Evolutionary conservation across 177 flowering plant species (phyloP), one percentile per base, ranked within the genome.

Genomic region (Tripterygium wilfordii): DNA sequence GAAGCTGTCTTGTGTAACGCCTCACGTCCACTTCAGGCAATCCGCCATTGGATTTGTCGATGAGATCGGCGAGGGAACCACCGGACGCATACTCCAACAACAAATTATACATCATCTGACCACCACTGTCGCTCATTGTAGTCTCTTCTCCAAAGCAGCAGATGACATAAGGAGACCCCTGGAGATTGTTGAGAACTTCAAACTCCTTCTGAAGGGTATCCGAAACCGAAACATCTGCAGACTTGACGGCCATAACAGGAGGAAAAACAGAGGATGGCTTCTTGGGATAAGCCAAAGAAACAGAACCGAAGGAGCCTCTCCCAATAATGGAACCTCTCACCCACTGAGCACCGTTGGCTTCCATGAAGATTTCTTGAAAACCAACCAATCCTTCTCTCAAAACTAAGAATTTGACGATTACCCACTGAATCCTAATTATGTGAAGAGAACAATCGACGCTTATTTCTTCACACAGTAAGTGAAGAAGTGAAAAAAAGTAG

Each of bases 1-100:
- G 47, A 23, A 68, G 43, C 1, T 48, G 45, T 29, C 49, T 54
- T 3, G 68, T 46, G 47, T 49, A 58, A 1, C 43, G 7, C 51
- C 28, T 45, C 3, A 40, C 61, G 17, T 53, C 51, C 1, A 30
- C 21, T 48, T 67, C 71, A 3, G 41, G 47, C 64, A 62, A 38
- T 7, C 64, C 3, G 8, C 60, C 24, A 20, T 21, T 40, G 1
- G 48, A 49, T 27, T 56, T 49, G 47, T 42, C 36, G 44, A 66
- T 62, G 7, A 39, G 8, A 43, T 45, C 52, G 8, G 49, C 63
- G 20, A 62, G 48, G 26, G 61, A 54, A 49, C 71, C 71, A 10
- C 67, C 64, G 21, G 57, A 53, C 25, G 63, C 60, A 47, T 48
- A 49, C 39, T 67, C 71, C 37, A 67, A 30, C 46, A 67, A 28